phyloP scores from a whole-genome alignment of 306 rosid genomes.

The Corylus americana region DNA sequence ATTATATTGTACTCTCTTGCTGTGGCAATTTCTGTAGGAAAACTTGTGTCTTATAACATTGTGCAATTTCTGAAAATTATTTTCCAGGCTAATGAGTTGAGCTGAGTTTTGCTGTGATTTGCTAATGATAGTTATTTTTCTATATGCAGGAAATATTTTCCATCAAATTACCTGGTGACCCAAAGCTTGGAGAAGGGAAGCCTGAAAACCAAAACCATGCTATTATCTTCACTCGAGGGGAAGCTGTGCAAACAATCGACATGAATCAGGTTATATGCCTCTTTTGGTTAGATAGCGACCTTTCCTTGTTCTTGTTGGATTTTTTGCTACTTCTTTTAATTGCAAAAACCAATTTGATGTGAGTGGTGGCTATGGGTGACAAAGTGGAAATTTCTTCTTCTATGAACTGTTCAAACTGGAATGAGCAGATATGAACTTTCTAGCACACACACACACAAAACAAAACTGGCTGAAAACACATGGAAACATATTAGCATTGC shows the following conservation, averaged over 20 bases:
- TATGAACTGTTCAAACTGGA: too few relatives aligned
- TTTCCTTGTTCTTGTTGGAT: constrained; percentile 2
- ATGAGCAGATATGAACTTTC: too few relatives aligned
- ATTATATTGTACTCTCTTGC: not conserved
- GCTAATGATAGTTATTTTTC: not conserved
- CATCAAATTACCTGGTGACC: constrained; percentile 95
- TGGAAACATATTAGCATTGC: too few relatives aligned
- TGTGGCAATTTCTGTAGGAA: not conserved
- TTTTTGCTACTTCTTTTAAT: not conserved
- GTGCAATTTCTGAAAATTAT: not conserved
- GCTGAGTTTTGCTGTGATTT: not conserved
- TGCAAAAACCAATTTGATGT: not conserved
- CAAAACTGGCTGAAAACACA: too few relatives aligned
- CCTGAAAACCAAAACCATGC: constrained; percentile 99
- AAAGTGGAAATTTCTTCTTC: too few relatives aligned
- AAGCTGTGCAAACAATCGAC: constrained; percentile 96
- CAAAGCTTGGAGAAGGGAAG: constrained; percentile 99
- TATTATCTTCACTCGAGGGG: constrained; percentile 93
- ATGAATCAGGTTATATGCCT: constrained; percentile 81
- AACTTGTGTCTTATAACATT: not conserved
- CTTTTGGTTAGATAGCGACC: not conserved
- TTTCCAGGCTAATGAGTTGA: too few relatives aligned
- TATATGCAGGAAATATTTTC: constrained; percentile 77
- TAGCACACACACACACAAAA: too few relatives aligned
- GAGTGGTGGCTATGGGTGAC: not conserved